A percentile compares a stretch with the other conserved stretches of the same genome.
phyloP scores from a whole-genome alignment of 225 moss, liverwort and hornwort genomes.

The Bryum argenteum region DNA sequence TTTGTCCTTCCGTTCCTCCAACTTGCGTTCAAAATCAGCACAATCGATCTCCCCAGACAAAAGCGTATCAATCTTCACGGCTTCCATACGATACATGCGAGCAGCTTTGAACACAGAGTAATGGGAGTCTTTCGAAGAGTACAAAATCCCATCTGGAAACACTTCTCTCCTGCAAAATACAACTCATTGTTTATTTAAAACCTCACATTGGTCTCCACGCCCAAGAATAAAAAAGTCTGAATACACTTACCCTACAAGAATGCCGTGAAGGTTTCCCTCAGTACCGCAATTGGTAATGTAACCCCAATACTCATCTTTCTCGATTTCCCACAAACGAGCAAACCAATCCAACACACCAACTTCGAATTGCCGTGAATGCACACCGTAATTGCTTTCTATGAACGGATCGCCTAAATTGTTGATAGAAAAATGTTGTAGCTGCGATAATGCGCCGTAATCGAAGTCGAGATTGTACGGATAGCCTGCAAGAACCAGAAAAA shows the following conservation, averaged over 20 bases:
- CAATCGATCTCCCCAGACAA: conserved; percentile 91
- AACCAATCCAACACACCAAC: conserved; percentile 72
- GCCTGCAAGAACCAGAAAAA: conserved; percentile 31
- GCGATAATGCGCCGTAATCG: conserved; percentile 88
- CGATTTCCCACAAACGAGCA: conserved; percentile 76
- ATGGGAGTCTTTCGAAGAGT: conserved; percentile 85
- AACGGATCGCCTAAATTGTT: conserved; percentile 93
- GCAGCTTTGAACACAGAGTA: conserved; percentile 95
- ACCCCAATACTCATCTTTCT: conserved; percentile 92
- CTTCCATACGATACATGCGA: conserved; percentile 91
- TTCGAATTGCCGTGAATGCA: conserved; percentile 93
- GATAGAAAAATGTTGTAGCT: conserved; percentile 90
- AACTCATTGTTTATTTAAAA: too few relatives aligned
- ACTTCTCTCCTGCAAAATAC: conserved; percentile 69
- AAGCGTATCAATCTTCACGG: conserved; percentile 79
- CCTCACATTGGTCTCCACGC: too few relatives aligned
- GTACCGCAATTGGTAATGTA: conserved; percentile 93
- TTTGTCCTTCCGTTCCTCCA: conserved; percentile 62
- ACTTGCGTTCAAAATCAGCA: conserved; percentile 62
- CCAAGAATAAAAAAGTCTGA: too few relatives aligned
- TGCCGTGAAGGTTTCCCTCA: conserved; percentile 91
- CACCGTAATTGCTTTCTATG: conserved; percentile 90
- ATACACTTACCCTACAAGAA: conserved; percentile 69
- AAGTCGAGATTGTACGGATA: conserved; percentile 94
- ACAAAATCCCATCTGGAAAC: conserved; percentile 76